Evolutionary conservation across 2,329 filamentous ascomycete genomes (phyloP).

Genomic region (Nothophoma quercina): DNA sequence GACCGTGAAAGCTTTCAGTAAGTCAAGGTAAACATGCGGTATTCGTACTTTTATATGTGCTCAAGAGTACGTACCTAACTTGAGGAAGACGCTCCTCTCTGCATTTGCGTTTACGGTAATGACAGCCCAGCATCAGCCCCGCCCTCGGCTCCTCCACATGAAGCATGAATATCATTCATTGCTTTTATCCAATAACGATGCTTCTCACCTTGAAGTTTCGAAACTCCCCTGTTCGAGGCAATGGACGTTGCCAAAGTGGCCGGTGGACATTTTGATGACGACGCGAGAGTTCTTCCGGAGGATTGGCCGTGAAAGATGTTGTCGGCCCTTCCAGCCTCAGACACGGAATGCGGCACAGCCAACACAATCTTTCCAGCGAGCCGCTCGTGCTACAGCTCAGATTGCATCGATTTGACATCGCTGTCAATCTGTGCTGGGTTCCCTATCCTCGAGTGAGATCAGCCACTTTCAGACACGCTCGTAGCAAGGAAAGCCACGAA

Average conservation of each 20-base stretch:
- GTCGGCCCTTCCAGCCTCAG: slow-evolving; percentile 22
- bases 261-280: slow-evolving; percentile 4
- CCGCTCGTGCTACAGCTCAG: slow-evolving; percentile 30
- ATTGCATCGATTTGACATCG: neutral
- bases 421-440: neutral
- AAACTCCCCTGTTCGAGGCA: slow-evolving; percentile 14
- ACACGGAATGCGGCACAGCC: slow-evolving; percentile 38
- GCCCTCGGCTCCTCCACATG: slow-evolving; percentile 7
- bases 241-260: slow-evolving; percentile 6
- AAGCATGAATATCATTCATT: neutral
- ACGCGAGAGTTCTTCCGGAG: neutral
- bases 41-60: no score
- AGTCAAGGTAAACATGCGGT: no score
- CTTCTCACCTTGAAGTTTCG: neutral
- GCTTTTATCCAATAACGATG: neutral
- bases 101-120: neutral
- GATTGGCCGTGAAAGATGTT: neutral
- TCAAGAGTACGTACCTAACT: no score
- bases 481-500: slow-evolving; percentile 7
- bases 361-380: slow-evolving; percentile 20
- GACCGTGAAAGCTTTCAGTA: no score
- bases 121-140: neutral
- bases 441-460: neutral
- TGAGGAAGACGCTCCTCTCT: neutral
- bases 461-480: neutral